Evolutionary conservation across 176 grass and related monocot species (phyloP), one percentile per base, ranked within the genome.

Genomic region (Cymbopogon citratus): DNA sequence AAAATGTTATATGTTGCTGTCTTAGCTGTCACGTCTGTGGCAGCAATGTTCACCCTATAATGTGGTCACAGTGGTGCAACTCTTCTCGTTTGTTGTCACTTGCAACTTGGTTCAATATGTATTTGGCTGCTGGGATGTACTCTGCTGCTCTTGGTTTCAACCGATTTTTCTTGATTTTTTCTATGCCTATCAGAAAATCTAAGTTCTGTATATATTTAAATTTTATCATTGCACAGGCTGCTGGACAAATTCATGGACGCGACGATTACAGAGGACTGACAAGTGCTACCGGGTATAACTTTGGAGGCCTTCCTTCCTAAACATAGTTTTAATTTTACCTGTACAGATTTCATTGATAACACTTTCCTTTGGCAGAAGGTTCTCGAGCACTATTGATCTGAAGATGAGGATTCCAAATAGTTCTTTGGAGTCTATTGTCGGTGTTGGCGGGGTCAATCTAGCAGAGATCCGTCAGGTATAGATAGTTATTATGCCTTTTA

Each of bases 401-500:
- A 33, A 33, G 31, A n/a, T 91, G 23, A 89, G 85, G 80, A 85
- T 93, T 88, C 89, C 90, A 80, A 93, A 76, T 80, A 65, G 74
- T 86, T 78, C 79, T 72, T 54, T 90, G 56, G 81, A 90, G 71
- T 93, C 86, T 59, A 72, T 92, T 48, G 44, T 79, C 54, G 92
- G 96, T 85, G 81, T 59, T 75, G 92, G 88, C 63, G 91, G 86
- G 54, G 73, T 48, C 82, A 93, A 90, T 84, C 80, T 98, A 79
- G 81, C 82, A 46, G 87, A 95, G 88, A 91, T 91, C 44, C 80
- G 87, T 66, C 91, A 95, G 92, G 91, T 95, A 90, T 78, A 84
- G 28, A 73, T 74, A 84, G 67, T 61, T 85, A 60, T 60, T 60
- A 65, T 71, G 43, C 19, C 26, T 77, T 62, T 73, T 62, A 25